Evolutionary conservation across 148 eudicot genomes (phyloP).

Genomic region (Silene conica): DNA sequence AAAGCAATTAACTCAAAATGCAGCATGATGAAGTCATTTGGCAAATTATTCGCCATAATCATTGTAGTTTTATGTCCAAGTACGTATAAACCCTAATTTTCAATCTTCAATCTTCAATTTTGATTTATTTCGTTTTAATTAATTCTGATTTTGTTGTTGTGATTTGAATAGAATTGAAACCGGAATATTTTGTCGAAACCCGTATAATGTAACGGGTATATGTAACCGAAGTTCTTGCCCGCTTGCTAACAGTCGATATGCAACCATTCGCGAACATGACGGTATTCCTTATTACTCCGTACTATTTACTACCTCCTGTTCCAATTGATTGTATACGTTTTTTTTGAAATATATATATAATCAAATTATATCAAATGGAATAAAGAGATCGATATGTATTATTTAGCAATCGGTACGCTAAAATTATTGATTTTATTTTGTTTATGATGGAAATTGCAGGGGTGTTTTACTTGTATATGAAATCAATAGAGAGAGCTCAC

Average conservation of each 20-base stretch:
- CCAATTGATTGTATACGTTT: too few species aligned
- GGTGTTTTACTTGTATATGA: constrained; percentile 86
- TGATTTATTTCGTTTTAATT: not conserved
- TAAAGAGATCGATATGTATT: too few species aligned
- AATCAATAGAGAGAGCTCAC: constrained; percentile 94
- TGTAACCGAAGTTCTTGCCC: constrained; percentile 99
- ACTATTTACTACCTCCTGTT: not conserved
- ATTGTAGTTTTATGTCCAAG: constrained; percentile 97
- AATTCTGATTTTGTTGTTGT: not conserved
- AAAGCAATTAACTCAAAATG: constrained; percentile 36
- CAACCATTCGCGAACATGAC: constrained; percentile 80
- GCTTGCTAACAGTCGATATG: constrained; percentile 91
- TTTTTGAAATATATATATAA: too few species aligned
- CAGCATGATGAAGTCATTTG: constrained; percentile 98
- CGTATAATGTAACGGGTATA: constrained; percentile 84
- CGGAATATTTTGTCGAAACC: constrained; percentile 89
- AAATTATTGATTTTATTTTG: too few species aligned
- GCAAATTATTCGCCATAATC: constrained; percentile 92
- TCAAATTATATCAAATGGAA: too few species aligned
- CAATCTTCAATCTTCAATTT: not conserved
- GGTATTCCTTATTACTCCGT: constrained; percentile 31
- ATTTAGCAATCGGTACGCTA: too few species aligned
- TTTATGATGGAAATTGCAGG: constrained; percentile 40
- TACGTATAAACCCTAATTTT: constrained; percentile 22
- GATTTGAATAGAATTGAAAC: constrained; percentile 56